These are phyloP conservation scores for Chamaecrista fasciculata DNA, from an alignment of 306 rosid species.

Conservation along the genomic window DNA sequence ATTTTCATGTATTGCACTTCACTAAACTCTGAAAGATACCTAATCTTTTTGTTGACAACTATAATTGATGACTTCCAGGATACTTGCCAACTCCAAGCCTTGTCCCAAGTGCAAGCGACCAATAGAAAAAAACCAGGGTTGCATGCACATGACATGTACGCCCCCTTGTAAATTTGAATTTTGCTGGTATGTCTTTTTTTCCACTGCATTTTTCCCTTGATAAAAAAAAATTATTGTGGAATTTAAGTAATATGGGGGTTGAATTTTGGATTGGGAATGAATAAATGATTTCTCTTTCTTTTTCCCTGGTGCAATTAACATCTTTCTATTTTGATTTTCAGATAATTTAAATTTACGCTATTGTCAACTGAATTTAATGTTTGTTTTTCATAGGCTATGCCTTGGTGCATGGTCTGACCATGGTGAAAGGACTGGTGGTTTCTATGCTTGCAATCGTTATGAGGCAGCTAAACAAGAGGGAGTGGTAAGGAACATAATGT, in stretches of 20 bases:
- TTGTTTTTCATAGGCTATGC: slow-evolving; percentile 65
- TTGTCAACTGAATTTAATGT: slow-evolving; percentile 22
- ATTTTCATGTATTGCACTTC: not conserved
- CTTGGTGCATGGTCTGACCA: slow-evolving; percentile 70
- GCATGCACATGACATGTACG: slow-evolving; percentile 90
- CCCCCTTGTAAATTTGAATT: slow-evolving; percentile 83
- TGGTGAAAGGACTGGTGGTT: slow-evolving; percentile 67
- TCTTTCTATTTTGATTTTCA: slow-evolving; percentile 6
- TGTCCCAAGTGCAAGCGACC: slow-evolving; percentile 93
- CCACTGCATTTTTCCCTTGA: not conserved
- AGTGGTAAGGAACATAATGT: slow-evolving; percentile 44
- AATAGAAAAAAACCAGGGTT: slow-evolving; percentile 83
- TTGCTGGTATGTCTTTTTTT: slow-evolving; percentile 58
- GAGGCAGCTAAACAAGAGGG: slow-evolving; percentile 64
- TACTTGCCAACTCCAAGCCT: slow-evolving; percentile 83
- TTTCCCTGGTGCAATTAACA: no score
- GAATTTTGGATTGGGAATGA: no score
- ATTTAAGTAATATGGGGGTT: no score
- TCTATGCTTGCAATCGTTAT: slow-evolving; percentile 70
- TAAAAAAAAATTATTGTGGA: no score
- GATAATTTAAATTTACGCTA: slow-evolving; percentile 6
- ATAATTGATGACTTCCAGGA: slow-evolving; percentile 44
- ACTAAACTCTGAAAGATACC: not conserved
- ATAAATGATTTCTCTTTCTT: not conserved
- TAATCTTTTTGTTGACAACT: not conserved